Evolutionary conservation across 2,329 filamentous ascomycete genomes (phyloP), one percentile per base, ranked within the genome.

Genomic region (Colletotrichum graminicola): DNA sequence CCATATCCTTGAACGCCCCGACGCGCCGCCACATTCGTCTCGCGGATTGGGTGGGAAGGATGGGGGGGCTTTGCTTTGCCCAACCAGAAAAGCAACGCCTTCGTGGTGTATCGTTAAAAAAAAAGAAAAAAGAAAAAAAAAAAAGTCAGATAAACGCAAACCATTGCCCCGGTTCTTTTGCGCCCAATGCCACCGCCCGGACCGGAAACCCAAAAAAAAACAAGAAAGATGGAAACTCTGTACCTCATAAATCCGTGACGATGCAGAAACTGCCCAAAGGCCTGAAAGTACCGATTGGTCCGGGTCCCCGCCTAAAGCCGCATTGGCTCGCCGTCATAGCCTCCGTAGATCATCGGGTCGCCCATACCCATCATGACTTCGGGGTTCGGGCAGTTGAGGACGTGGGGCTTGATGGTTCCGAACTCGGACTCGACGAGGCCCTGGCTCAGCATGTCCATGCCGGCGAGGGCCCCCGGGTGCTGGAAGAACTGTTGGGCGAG

Each of bases 331-430:
- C 80, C 81, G 68, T 87, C 85, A 75, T 84, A 88, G 55, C 85
- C 85, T 3, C 84, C 81, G 75, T 85, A 89, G 67, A 90, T 88
- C 87, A 89, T 89, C 1, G 88, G 87, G 72, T 90, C 88, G 23
- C 83, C 84, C 76, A 88, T 84, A 23, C 87, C 85, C 77, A 89
- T 82, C 87, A 89, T 89, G 10, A 86, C 85, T 55, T 88, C 86
- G 1, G 85, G 82, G 63, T 87, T 86, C 52, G 84, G 79, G 74
- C 85, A 86, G 47, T 84, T 84, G 54, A 89, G 80, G 55, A 87
- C 82, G 67, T 88, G 86, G 16, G 87, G 87, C 80, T 89, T 89
- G 74, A 89, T 85, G 34, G 83, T 86, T 47, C 85, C 84, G 61
- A 88, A 88, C 51, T 86, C 85, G 3, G 83, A 83, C 73, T 88